A percentile compares a stretch with the other conserved stretches of the same genome.
These are phyloP conservation scores for Debaryomycetaceae sp. DNA, from an alignment of 1,139 yeast species.

Conservation along the genomic window DNA sequence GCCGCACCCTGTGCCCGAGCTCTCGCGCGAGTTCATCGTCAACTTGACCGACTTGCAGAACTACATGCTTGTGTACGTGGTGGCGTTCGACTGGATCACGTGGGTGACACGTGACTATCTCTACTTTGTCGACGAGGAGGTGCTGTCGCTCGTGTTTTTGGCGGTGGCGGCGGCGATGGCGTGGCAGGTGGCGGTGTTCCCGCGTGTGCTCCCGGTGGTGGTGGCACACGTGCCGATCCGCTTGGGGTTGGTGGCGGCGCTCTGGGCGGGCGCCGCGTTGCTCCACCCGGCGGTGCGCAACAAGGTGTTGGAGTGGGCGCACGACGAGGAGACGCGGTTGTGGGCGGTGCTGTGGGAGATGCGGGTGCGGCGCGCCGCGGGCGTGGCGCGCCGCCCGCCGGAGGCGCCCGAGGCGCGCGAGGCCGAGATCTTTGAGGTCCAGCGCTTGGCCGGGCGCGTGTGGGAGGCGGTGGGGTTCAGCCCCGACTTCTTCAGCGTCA, in stretches of 20 bases:
- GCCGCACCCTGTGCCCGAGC: conserved; percentile 76
- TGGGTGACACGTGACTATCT: conserved; percentile 53
- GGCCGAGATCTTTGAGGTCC: conserved; percentile 72
- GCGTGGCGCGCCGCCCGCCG: neutral
- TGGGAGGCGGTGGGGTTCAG: conserved; percentile 63
- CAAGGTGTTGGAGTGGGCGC: conserved; percentile 37
- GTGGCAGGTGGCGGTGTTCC: conserved; percentile 27
- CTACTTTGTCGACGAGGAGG: conserved; percentile 60
- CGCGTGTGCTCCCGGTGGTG: conserved; percentile 27
- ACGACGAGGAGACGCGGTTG: conserved; percentile 60
- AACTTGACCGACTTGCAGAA: conserved; percentile 84
- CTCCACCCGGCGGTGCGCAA: conserved; percentile 56
- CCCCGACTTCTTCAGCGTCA: conserved; percentile 48
- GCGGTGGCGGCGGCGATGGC: conserved; percentile 22
- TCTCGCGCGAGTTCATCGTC: conserved; percentile 71
- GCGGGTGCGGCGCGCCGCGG: conserved; percentile 11
- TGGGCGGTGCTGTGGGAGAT: conserved; percentile 39
- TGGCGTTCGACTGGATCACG: conserved; percentile 55
- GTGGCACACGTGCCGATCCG: conserved; percentile 27
- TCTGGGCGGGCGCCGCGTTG: conserved; percentile 50
- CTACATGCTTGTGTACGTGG: conserved; percentile 66
- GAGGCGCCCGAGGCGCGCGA: neutral
- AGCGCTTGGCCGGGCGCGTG: conserved; percentile 45
- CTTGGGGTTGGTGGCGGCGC: conserved; percentile 25
- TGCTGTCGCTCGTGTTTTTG: conserved; percentile 53